Conservation (phyloP, 2,329 filamentous ascomycete species). For the Colletotrichum agaves region DNA sequence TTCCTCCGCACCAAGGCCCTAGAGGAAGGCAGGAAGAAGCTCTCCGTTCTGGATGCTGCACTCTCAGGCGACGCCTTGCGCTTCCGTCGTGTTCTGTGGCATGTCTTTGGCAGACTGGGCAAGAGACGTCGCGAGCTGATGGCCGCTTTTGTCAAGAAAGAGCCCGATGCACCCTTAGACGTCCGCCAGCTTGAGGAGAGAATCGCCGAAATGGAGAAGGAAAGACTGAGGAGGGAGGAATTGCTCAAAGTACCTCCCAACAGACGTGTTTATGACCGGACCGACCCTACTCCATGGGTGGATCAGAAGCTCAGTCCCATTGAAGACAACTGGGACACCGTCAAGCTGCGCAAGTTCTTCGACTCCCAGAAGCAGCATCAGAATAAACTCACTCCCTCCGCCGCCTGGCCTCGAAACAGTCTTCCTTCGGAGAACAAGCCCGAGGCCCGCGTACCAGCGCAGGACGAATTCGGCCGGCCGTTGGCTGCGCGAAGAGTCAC, state of each 20-base stretch:
- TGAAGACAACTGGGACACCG: constrained; percentile 61
- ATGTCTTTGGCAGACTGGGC: constrained; percentile 65
- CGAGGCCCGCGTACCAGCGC: constrained; percentile 48
- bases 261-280: constrained; percentile 1
- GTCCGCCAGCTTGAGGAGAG: constrained; percentile 52
- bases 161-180: constrained; percentile 50
- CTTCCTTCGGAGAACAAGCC: constrained; percentile 48
- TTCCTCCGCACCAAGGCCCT: constrained; percentile 24
- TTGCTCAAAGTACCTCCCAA: constrained; percentile 8
- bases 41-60: constrained; percentile 63
- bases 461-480: constrained; percentile 62
- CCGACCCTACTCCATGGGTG: constrained; percentile 44
- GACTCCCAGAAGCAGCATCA: constrained; percentile 53
- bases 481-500: constrained; percentile 51
- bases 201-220: background rate
- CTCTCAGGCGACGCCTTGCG: constrained; percentile 60
- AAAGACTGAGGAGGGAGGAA: constrained; percentile 23
- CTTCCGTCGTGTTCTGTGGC: constrained; percentile 59
- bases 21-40: constrained; percentile 29
- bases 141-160: constrained; percentile 47
- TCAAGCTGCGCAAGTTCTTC: constrained; percentile 56
- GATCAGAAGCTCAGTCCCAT: constrained; percentile 41
- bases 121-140: constrained; percentile 61
- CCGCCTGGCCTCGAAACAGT: constrained; percentile 41
- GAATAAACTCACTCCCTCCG: constrained; percentile 36